Conservation (phyloP, 495 filamentous ascomycete species). For the Pyronema omphalodes region DNA sequence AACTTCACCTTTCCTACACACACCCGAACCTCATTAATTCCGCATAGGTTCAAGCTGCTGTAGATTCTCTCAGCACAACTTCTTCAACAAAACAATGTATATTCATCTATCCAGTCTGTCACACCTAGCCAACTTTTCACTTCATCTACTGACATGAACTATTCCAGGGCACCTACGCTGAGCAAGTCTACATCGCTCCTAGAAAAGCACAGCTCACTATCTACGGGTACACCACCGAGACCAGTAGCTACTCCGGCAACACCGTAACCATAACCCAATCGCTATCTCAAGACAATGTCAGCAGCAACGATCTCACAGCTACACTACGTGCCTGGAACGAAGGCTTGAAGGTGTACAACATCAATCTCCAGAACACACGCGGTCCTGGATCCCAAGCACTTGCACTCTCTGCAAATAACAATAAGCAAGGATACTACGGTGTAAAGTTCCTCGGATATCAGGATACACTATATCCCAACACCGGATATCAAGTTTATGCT, state of each 20-base stretch:
- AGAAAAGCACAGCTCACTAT: constrained; percentile 36
- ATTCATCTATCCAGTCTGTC: constrained; percentile 37
- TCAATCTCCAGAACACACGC: constrained; percentile 39
- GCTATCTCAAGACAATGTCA: constrained; percentile 26
- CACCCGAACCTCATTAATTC: background rate
- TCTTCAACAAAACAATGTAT: constrained; percentile 36
- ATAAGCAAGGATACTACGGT: constrained; percentile 40
- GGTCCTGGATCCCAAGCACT: constrained; percentile 37
- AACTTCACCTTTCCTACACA: background rate
- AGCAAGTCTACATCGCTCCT: constrained; percentile 38
- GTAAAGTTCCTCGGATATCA: constrained; percentile 40
- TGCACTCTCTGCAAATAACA: constrained; percentile 36
- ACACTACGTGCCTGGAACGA: constrained; percentile 37
- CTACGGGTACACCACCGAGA: constrained; percentile 44
- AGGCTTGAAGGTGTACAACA: constrained; percentile 41
- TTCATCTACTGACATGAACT: background rate
- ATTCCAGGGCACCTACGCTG: constrained; percentile 30
- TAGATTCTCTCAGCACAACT: constrained; percentile 34
- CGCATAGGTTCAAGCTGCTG: constrained; percentile 35
- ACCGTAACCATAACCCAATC: constrained; percentile 38
- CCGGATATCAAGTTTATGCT: constrained; percentile 40
- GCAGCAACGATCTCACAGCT: constrained; percentile 30
- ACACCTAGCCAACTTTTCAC: background rate
- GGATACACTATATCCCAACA: constrained; percentile 42
- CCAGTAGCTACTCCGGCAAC: constrained; percentile 35